These are phyloP conservation scores for Prorocentrum cordatum DNA, from an alignment of 169 alveolate genomes.

Conservation along the genomic window DNA sequence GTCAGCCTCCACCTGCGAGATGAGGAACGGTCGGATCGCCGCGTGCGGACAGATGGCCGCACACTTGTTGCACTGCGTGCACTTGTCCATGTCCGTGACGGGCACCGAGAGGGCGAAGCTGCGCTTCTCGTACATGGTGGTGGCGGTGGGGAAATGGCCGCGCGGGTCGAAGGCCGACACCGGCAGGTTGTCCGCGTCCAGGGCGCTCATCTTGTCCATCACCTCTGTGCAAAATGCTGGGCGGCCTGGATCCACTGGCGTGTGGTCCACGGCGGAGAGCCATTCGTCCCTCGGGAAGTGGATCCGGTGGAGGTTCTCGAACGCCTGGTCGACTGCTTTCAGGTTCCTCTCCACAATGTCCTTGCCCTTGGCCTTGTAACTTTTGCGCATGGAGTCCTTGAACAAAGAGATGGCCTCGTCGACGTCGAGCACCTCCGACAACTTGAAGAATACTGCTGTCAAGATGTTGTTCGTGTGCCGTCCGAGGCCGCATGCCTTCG, in stretches of 20 bases:
- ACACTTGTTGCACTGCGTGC: conserved; percentile 77
- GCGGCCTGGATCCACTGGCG: background rate
- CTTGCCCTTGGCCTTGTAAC: conserved; percentile 70
- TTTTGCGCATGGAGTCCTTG: conserved; percentile 70
- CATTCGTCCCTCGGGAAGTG: background rate
- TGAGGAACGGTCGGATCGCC: conserved; percentile 75
- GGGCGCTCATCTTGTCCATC: conserved; percentile 37
- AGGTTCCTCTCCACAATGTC: background rate
- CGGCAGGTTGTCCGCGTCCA: conserved; percentile 70
- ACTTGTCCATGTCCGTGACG: conserved; percentile 75
- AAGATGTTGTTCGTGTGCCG: conserved; percentile 68
- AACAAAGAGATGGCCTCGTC: conserved; percentile 66
- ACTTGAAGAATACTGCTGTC: conserved; percentile 67
- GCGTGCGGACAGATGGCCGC: conserved; percentile 76
- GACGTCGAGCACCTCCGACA: conserved; percentile 64
- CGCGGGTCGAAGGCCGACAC: conserved; percentile 72
- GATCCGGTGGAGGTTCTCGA: conserved; percentile 4
- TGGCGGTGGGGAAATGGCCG: conserved; percentile 70
- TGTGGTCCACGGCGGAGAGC: background rate
- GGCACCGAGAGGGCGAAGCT: conserved; percentile 73
- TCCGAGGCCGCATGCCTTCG: conserved; percentile 64
- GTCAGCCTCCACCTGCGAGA: conserved; percentile 69
- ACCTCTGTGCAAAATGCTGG: conserved; percentile 47
- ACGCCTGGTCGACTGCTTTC: background rate
- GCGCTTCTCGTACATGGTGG: conserved; percentile 72